Conservation (phyloP, 495 filamentous ascomycete species). For the Podospora comata region DNA sequence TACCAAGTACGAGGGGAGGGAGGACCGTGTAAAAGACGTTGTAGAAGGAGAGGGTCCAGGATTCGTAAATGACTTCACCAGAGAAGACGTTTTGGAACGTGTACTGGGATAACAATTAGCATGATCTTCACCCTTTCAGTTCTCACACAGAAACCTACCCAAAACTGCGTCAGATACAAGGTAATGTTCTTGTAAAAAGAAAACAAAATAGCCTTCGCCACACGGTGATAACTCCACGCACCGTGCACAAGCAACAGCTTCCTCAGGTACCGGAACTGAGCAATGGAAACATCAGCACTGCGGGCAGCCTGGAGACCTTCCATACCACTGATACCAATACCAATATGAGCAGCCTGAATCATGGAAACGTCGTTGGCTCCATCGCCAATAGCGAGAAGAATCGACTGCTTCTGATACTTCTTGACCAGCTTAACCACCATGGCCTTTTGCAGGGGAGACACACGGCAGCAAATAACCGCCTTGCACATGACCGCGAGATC, state of each 20-base stretch:
- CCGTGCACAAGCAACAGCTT: constrained; percentile 96
- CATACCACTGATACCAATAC: constrained; percentile 94
- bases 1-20: constrained; percentile 91
- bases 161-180: constrained; percentile 98
- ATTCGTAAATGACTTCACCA: constrained; percentile 97
- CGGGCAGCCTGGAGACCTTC: constrained; percentile 98
- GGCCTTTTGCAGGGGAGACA: constrained; percentile 98
- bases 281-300: constrained; percentile 94
- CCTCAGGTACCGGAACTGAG: constrained; percentile 91
- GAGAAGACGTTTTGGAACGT: constrained; percentile 98
- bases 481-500: constrained; percentile 96
- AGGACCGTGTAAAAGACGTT: constrained; percentile 98
- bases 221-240: constrained; percentile 95
- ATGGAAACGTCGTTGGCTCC: constrained; percentile 99
- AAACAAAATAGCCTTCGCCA: constrained; percentile 94
- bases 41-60: constrained; percentile 98
- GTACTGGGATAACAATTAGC: constrained; percentile 58
- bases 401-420: constrained; percentile 78
- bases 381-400: constrained; percentile 93
- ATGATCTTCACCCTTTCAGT: neutral
- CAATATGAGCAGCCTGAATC: constrained; percentile 99
- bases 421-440: constrained; percentile 98
- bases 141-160: constrained; percentile 55
- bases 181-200: constrained; percentile 99
- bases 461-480: constrained; percentile 97